A percentile compares a stretch with the other conserved stretches of the same genome.
Conservation (phyloP, 2,329 filamentous ascomycete genomes). For the Diaporthe vaccinii region DNA sequence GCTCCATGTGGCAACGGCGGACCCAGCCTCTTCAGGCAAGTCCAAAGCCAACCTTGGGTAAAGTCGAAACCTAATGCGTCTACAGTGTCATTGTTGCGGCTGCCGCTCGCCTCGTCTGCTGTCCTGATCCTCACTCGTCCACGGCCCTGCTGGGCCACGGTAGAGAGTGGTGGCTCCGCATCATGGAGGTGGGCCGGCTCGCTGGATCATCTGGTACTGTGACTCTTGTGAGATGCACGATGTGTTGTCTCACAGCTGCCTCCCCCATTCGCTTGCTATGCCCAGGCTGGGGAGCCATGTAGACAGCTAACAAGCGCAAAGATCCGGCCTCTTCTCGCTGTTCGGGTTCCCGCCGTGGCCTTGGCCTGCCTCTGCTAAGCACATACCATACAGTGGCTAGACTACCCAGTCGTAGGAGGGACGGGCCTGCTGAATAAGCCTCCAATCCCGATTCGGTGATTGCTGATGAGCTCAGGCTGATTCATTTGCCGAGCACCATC, state of each 20-base stretch:
- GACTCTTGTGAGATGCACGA: constrained; percentile 42
- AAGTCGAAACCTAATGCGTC: constrained; percentile 32
- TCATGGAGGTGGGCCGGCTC: constrained; percentile 37
- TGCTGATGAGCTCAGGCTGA: constrained; percentile 31
- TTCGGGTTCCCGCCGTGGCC: neutral
- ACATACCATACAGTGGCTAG: neutral
- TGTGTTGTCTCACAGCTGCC: constrained; percentile 41
- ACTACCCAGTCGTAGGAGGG: neutral
- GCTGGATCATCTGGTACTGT: constrained; percentile 42
- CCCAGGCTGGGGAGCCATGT: neutral
- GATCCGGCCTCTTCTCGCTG: neutral
- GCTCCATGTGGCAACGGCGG: constrained; percentile 32
- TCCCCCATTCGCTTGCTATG: constrained; percentile 36
- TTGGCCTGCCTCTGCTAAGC: neutral
- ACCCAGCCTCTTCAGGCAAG: constrained; percentile 34
- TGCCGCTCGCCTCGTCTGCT: constrained; percentile 25
- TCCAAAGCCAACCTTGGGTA: constrained; percentile 25
- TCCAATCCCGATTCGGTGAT: constrained; percentile 5
- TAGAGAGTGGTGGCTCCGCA: constrained; percentile 29
- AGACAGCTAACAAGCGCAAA: constrained; percentile 9
- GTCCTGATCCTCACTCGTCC: constrained; percentile 18
- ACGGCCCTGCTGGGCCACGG: neutral
- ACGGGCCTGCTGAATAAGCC: neutral
- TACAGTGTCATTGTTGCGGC: constrained; percentile 6
- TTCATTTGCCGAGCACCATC: constrained; percentile 23